These are phyloP conservation scores for Phytophthora citricola DNA, from an alignment of 352 stramenopile genomes.

Conservation along the genomic window DNA sequence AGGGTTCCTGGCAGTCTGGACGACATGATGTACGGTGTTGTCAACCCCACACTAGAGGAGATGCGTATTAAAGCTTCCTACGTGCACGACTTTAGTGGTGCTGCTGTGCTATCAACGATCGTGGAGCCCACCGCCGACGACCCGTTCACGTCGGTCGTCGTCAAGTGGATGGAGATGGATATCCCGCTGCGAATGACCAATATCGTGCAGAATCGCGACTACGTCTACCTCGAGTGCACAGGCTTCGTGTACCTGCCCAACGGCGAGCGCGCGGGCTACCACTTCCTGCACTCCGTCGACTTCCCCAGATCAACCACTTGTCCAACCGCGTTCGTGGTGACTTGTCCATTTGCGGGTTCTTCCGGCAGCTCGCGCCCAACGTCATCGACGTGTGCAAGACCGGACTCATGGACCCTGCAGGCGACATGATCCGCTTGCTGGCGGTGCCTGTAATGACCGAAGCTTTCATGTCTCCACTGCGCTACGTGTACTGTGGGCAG, in stretches of 20 bases:
- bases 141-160: conserved; percentile 34
- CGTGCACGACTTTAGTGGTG: conserved; percentile 33
- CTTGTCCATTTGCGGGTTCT: conserved; percentile 42
- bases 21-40: conserved; percentile 45
- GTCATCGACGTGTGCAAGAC: conserved; percentile 39
- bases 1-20: conserved; percentile 26
- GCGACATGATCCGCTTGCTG: conserved; percentile 44
- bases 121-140: conserved; percentile 25
- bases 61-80: conserved; percentile 44
- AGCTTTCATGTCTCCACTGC: conserved; percentile 38
- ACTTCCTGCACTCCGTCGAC: conserved; percentile 47
- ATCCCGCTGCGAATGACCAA: conserved; percentile 33
- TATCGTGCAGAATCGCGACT: conserved; percentile 45
- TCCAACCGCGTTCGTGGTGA: conserved; percentile 29
- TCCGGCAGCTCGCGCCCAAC: conserved; percentile 25
- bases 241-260: conserved; percentile 33
- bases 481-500: conserved; percentile 49
- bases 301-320: conserved; percentile 37
- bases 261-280: conserved; percentile 40
- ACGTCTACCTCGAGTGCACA: conserved; percentile 47
- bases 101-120: conserved; percentile 33
- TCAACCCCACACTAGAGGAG: conserved; percentile 34
- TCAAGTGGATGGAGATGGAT: conserved; percentile 49
- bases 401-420: conserved; percentile 26
- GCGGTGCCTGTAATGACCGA: conserved; percentile 38